These are phyloP conservation scores for Pyrus communis DNA, from an alignment of 306 rosid species.

Conservation along the genomic window DNA sequence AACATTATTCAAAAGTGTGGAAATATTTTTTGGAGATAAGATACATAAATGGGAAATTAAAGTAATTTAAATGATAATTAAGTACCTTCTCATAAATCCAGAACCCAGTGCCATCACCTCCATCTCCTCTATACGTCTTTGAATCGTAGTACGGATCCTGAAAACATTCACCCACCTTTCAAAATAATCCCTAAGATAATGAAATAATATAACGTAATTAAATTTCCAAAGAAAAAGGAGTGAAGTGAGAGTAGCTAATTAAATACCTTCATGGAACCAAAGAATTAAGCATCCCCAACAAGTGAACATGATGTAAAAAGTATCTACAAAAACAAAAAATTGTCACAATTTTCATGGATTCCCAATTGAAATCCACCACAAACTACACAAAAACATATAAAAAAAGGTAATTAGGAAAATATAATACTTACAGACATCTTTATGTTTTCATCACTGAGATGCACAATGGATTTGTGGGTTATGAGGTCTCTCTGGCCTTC, in stretches of 20 bases:
- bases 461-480: slow-evolving; percentile 38
- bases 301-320: slow-evolving; percentile 59
- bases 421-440: slow-evolving; percentile 68
- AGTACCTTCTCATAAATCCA: slow-evolving; percentile 89
- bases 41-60: background rate
- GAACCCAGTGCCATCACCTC: slow-evolving; percentile 85
- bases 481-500: slow-evolving; percentile 42
- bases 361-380: background rate
- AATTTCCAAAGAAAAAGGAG: background rate
- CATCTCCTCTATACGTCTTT: slow-evolving; percentile 71
- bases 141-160: slow-evolving; percentile 92
- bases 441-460: slow-evolving; percentile 67
- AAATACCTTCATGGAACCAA: slow-evolving; percentile 83
- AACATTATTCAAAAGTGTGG: background rate
- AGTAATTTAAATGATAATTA: background rate
- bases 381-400: background rate
- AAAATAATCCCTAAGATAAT: background rate
- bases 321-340: slow-evolving; percentile 14
- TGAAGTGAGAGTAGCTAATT: background rate
- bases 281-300: slow-evolving; percentile 85
- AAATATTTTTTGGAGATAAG: background rate
- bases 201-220: background rate
- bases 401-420: background rate
- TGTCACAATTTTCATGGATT: background rate
- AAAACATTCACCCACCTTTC: background rate